Base-by-base conservation (phyloP, 306 rosid genomes). In the Corylus americana region DNA sequence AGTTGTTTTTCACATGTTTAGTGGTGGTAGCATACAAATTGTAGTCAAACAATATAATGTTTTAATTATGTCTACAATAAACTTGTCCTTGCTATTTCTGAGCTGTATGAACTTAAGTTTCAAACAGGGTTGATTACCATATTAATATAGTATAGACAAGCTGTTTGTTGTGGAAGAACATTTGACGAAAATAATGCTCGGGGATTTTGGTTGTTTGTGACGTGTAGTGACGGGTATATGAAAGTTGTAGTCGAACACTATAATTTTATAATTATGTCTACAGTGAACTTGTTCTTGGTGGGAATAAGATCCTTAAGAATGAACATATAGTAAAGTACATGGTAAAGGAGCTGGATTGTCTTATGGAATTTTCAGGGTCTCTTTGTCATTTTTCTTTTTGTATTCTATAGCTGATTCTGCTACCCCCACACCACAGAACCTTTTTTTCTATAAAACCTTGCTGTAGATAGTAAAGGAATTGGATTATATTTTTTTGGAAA, bases 131-230 rank as follows among this genome's bases (percentile, higher is more conserved):
- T 77, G 25, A 22, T 77, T 59, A 71, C 35, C 73, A 51, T 82
- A 18, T 73, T 50, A 51, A 44, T 74, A 45, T 47, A 71, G 20
- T 44, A 79, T 35, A 64, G 79, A 63, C 7, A 31, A 54, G 51
- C 55, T 44, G 75, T 74, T 74, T 37, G 70, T 35, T 58, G 50
- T 68, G 77, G 61, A 72, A 75, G 83, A 39, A 50, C 49, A 61
- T 20, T 76, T 70, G 35, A 75, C 37, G 49, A 66, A 31, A 35
- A 44, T 70, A 47, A 47, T 74, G 55, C 25, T 17, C 55, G 44
- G 22, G 39, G 75, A 70, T 58, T 67, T 49, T 64, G 44, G 58
- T 35, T 20, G 55, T 73, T 47, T 73, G 0, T 54, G 53, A 31
- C 53, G 66, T 54, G 74, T 59, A 54, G 18, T 58, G 66, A 31